These are phyloP conservation scores for Euptelea pleiosperma DNA, from an alignment of 164 flowering plant species.

Conservation along the genomic window DNA sequence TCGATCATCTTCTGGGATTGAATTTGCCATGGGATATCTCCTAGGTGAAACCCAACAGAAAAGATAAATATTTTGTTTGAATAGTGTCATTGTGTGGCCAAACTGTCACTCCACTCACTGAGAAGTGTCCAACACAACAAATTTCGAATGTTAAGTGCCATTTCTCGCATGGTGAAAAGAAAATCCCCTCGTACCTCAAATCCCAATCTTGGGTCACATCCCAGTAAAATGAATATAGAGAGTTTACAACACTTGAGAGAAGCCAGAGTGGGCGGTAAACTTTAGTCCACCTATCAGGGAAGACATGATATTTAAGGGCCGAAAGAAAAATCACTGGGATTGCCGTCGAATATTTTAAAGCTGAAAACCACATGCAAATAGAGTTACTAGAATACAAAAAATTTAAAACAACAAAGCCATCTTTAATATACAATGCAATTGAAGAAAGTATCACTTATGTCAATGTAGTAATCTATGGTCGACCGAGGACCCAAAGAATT, in stretches of 20 bases:
- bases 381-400: conserved; percentile 5
- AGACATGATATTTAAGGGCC: conserved; percentile 91
- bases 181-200: conserved; percentile 55
- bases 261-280: conserved; percentile 87
- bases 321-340: conserved; percentile 92
- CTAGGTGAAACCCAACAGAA: too few species aligned
- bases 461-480: too few species aligned
- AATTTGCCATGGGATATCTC: too few species aligned
- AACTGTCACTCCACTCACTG: too few species aligned
- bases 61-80: too few species aligned
- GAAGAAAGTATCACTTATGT: too few species aligned
- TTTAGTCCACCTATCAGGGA: conserved; percentile 71
- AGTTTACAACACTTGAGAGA: conserved; percentile 72
- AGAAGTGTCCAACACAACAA: too few species aligned
- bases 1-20: too few species aligned
- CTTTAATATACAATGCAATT: background rate
- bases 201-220: conserved; percentile 97
- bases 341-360: conserved; percentile 90
- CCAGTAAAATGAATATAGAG: conserved; percentile 93
- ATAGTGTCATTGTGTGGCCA: too few species aligned
- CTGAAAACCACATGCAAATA: conserved; percentile 46
- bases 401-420: background rate
- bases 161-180: too few species aligned
- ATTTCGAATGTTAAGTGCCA: too few species aligned
- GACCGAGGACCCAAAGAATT: too few species aligned